phyloP scores from a whole-genome alignment of 176 grass and related monocot species.

The Lolium perenne region DNA sequence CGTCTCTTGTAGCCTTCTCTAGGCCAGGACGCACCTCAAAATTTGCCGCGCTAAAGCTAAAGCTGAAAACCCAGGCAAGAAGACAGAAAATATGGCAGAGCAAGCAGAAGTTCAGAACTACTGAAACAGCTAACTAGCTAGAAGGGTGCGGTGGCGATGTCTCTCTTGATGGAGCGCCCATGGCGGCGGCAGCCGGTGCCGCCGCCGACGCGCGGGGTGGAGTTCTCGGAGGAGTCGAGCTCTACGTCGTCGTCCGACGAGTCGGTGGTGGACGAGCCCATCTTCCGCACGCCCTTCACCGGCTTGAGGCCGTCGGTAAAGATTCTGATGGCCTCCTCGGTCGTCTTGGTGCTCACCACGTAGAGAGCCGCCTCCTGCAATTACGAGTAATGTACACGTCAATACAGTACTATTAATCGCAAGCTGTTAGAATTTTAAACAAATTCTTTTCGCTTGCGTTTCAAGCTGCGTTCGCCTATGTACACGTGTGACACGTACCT shows the following conservation, averaged over 20 bases:
- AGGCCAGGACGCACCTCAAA: conserved; percentile 1
- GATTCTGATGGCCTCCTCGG: conserved; percentile 55
- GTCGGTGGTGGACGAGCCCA: not conserved
- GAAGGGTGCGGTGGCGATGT: conserved; percentile 5
- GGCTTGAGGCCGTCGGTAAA: conserved; percentile 59
- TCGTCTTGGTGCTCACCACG: conserved; percentile 53
- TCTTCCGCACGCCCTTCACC: not conserved
- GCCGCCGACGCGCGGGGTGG: not conserved
- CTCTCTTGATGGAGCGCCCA: not conserved
- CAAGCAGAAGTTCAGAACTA: not conserved
- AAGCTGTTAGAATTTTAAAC: not conserved
- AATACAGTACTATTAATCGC: not conserved
- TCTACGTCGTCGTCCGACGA: conserved; percentile 38
- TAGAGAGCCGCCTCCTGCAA: conserved; percentile 59
- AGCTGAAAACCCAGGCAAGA: not conserved
- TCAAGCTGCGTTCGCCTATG: too few species aligned
- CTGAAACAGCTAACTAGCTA: too few species aligned
- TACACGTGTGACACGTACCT: too few species aligned
- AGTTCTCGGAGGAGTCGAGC: not conserved
- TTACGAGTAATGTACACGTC: not conserved
- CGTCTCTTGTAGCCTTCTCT: conserved; percentile 10
- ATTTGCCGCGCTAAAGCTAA: not conserved
- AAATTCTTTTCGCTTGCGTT: too few species aligned
- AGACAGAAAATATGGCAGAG: not conserved
- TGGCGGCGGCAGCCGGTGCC: not conserved